phyloP scores from a whole-genome alignment of 73 alveolate species.

The Diophrys appendiculata region DNA sequence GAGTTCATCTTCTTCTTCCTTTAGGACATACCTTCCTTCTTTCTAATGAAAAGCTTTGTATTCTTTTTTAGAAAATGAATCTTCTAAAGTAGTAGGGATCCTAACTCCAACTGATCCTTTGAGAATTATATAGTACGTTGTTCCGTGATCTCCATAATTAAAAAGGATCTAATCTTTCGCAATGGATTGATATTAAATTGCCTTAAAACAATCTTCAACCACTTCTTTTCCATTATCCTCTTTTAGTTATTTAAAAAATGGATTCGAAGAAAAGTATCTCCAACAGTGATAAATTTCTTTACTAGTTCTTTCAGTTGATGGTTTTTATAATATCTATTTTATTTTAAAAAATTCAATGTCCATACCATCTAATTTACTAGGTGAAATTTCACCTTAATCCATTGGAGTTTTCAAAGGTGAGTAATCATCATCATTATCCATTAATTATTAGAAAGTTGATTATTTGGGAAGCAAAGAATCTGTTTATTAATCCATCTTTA shows the following conservation, averaged over 20 bases:
- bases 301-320: background rate
- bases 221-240: conserved; percentile 20
- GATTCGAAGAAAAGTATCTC: conserved; percentile 3
- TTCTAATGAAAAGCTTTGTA: background rate
- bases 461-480: too few relatives aligned
- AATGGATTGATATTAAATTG: background rate
- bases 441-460: too few relatives aligned
- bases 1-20: background rate
- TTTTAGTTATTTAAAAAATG: conserved; percentile 3
- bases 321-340: background rate
- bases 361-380: background rate
- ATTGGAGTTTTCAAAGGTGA: background rate
- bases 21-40: background rate
- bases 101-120: conserved; percentile 16
- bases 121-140: conserved; percentile 17
- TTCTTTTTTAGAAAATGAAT: conserved; percentile 1
- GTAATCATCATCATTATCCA: too few relatives aligned
- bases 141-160: conserved; percentile 19
- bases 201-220: background rate
- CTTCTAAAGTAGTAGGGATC: conserved; percentile 5
- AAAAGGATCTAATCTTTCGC: background rate
- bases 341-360: background rate
- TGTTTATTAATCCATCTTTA: too few relatives aligned
- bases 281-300: background rate
- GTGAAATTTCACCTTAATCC: background rate